These are phyloP conservation scores for Cryoendolithus antarcticus DNA, from an alignment of 2,329 filamentous ascomycete genomes.

Conservation along the genomic window DNA sequence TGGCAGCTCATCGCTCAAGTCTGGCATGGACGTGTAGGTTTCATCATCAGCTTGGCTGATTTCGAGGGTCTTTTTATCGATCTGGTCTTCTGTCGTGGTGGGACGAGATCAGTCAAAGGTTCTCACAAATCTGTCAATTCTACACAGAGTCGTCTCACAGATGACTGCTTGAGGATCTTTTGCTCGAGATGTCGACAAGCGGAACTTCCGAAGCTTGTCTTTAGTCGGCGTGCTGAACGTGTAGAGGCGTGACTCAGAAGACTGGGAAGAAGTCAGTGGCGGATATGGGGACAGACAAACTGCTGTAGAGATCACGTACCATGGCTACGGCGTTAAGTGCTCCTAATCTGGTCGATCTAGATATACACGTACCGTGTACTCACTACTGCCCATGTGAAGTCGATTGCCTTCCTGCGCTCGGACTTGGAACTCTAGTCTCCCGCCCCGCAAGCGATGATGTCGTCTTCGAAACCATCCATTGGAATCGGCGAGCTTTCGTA, in stretches of 20 bases:
- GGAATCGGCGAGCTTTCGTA: neutral
- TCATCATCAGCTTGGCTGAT: conserved; percentile 69
- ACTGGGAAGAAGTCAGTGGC: conserved; percentile 19
- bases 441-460: too few species aligned
- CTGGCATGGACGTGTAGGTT: conserved; percentile 69
- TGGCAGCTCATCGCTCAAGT: conserved; percentile 77
- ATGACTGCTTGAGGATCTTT: conserved; percentile 84
- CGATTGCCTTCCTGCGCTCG: too few species aligned
- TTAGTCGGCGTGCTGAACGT: conserved; percentile 85
- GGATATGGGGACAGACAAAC: neutral
- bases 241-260: conserved; percentile 81
- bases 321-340: neutral
- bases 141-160: conserved; percentile 50
- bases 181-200: conserved; percentile 75
- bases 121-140: neutral
- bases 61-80: conserved; percentile 82
- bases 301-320: neutral
- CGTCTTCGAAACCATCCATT: neutral
- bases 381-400: too few species aligned
- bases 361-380: too few species aligned
- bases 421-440: too few species aligned
- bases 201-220: conserved; percentile 86
- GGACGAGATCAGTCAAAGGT: too few species aligned
- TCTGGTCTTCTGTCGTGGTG: conserved; percentile 51
- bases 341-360: neutral